Conservation (phyloP, 2,329 filamentous ascomycete genomes). For the Fusarium pseudograminearum region DNA sequence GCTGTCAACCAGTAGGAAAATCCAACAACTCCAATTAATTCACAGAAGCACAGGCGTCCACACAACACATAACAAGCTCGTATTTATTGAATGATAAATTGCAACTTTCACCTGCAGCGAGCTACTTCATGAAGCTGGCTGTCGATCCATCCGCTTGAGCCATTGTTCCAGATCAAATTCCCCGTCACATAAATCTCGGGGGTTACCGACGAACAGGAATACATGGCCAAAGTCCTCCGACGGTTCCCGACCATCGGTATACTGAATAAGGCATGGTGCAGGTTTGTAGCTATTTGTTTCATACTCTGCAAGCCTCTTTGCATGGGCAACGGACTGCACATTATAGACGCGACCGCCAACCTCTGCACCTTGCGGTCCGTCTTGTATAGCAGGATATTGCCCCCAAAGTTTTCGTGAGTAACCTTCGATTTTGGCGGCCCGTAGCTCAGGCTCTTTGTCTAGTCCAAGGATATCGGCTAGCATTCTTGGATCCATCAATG, state of each 20-base stretch:
- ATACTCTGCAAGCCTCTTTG: constrained; percentile 5
- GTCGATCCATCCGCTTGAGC: background rate
- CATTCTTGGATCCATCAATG: constrained; percentile 8
- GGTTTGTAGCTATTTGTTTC: constrained; percentile 3
- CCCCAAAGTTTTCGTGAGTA: constrained; percentile 12
- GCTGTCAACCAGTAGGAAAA: too few relatives aligned
- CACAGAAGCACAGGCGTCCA: too few relatives aligned
- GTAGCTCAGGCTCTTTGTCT: background rate
- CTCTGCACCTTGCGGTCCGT: background rate
- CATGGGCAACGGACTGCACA: background rate
- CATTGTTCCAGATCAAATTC: background rate
- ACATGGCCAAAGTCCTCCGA: background rate
- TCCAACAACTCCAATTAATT: too few relatives aligned
- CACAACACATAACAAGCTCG: too few relatives aligned
- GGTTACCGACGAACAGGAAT: background rate
- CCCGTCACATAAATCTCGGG: background rate
- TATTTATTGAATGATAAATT: too few relatives aligned
- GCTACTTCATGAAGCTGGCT: background rate
- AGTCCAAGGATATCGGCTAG: background rate
- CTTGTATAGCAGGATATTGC: constrained; percentile 5
- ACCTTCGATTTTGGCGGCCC: background rate
- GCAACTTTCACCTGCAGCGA: too few relatives aligned
- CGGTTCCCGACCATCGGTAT: background rate
- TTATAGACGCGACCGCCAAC: background rate
- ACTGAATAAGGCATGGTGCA: background rate